A percentile compares a stretch with the other conserved stretches of the same genome.
Evolutionary conservation across 371 early-diverging fungal species (phyloP).

Genomic region (Racocetra persica): DNA sequence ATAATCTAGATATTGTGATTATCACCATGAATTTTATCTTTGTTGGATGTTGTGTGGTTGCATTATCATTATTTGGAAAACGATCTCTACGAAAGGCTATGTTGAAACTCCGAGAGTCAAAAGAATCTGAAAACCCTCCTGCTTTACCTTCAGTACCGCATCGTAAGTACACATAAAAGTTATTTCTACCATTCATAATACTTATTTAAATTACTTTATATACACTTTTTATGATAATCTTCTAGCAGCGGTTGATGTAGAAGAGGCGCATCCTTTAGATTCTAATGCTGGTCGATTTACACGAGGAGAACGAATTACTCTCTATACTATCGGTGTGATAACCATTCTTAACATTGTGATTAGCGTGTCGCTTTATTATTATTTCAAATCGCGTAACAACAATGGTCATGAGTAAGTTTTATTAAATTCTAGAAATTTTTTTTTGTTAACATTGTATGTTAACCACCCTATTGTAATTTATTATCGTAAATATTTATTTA

Average conservation of each 20-base stretch:
- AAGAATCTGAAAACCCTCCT: constrained; percentile 43
- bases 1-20: constrained; percentile 45
- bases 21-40: constrained; percentile 51
- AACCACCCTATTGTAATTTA: no score
- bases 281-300: constrained; percentile 46
- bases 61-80: constrained; percentile 52
- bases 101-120: constrained; percentile 48
- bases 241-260: constrained; percentile 43
- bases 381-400: constrained; percentile 35
- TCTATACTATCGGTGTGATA: constrained; percentile 45
- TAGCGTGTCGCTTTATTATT: constrained; percentile 50
- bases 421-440: no score
- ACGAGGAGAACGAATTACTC: constrained; percentile 48
- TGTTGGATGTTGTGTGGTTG: constrained; percentile 48
- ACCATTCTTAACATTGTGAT: constrained; percentile 50
- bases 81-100: constrained; percentile 51
- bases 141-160: constrained; percentile 42
- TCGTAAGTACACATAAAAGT: constrained; percentile 42
- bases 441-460: no score
- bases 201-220: constrained; percentile 28
- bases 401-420: no score
- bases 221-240: constrained; percentile 45
- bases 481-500: no score
- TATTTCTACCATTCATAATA: not conserved
- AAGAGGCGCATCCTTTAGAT: not conserved